Conservation (phyloP, 2,329 filamentous ascomycete genomes). For the Diaporthe velutina region DNA sequence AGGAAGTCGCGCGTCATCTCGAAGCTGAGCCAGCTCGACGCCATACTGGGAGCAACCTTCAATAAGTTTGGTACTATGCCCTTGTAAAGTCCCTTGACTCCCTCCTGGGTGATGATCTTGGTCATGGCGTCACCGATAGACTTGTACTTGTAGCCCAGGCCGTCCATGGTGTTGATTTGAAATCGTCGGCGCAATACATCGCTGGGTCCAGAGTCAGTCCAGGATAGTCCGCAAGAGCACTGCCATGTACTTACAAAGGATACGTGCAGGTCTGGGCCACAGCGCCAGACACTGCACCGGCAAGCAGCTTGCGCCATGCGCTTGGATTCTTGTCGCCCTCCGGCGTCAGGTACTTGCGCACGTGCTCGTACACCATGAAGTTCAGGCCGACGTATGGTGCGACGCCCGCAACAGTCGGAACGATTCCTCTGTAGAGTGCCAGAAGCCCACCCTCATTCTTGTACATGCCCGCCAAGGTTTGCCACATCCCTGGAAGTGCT, state of each 20-base stretch:
- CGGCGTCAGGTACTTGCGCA: slow-evolving; percentile 85
- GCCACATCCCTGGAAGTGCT: slow-evolving; percentile 92
- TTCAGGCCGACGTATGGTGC: slow-evolving; percentile 98
- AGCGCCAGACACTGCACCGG: slow-evolving; percentile 94
- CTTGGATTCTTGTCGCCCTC: slow-evolving; percentile 89
- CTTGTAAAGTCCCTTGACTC: slow-evolving; percentile 89
- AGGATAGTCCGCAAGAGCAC: slow-evolving; percentile 27
- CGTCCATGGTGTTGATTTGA: slow-evolving; percentile 99
- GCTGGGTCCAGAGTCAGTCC: slow-evolving; percentile 58
- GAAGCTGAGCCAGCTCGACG: slow-evolving; percentile 97
- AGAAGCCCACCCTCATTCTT: slow-evolving; percentile 86
- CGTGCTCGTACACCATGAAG: slow-evolving; percentile 97
- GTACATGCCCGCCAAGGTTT: slow-evolving; percentile 86
- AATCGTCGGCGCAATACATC: slow-evolving; percentile 94
- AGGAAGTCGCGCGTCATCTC: slow-evolving; percentile 93
- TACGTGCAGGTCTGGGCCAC: slow-evolving; percentile 98
- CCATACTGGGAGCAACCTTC: slow-evolving; percentile 98
- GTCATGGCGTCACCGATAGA: slow-evolving; percentile 85
- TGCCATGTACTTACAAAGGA: slow-evolving; percentile 82
- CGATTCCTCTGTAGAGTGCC: slow-evolving; percentile 93
- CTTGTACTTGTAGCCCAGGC: slow-evolving; percentile 97
- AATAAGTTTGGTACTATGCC: slow-evolving; percentile 95
- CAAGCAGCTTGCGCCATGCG: slow-evolving; percentile 83
- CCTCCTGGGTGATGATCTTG: slow-evolving; percentile 87
- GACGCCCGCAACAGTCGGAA: slow-evolving; percentile 94